Percentiles rank a stretch among this genome's conserved stretches.
Conservation (phyloP, 345 rosid genomes). For the Gossypium longicalyx region DNA sequence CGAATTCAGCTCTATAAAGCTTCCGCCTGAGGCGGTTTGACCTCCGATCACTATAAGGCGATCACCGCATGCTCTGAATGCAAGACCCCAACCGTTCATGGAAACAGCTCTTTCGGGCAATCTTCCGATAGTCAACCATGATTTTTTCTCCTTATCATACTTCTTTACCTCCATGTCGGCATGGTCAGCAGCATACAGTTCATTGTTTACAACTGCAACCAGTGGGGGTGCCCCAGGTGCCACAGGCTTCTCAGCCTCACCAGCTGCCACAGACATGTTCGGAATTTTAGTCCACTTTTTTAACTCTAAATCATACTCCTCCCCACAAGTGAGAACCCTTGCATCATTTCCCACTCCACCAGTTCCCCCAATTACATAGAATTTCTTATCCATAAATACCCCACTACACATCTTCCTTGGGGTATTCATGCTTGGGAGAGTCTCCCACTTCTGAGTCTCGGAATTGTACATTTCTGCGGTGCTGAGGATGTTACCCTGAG, state of each 20-base stretch:
- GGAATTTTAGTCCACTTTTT: slow-evolving; percentile 72
- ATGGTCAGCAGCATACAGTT: slow-evolving; percentile 81
- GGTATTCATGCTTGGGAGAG: slow-evolving; percentile 68
- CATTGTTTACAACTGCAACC: slow-evolving; percentile 77
- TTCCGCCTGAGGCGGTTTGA: slow-evolving; percentile 60
- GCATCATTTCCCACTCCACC: slow-evolving; percentile 40
- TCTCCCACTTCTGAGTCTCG: slow-evolving; percentile 56
- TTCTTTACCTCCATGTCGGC: slow-evolving; percentile 76
- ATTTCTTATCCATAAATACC: slow-evolving; percentile 85
- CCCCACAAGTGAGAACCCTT: slow-evolving; percentile 66
- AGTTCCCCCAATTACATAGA: slow-evolving; percentile 83
- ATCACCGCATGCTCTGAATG: slow-evolving; percentile 89
- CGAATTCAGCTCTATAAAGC: slow-evolving; percentile 75
- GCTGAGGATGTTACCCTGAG: slow-evolving; percentile 50
- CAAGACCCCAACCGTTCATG: slow-evolving; percentile 95
- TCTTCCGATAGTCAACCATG: slow-evolving; percentile 63
- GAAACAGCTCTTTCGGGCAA: slow-evolving; percentile 83
- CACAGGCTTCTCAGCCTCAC: slow-evolving; percentile 41
- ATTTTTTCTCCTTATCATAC: slow-evolving; percentile 55
- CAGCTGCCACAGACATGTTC: slow-evolving; percentile 52
- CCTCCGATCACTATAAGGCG: slow-evolving; percentile 82
- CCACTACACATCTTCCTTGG: slow-evolving; percentile 93
- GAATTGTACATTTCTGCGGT: slow-evolving; percentile 88
- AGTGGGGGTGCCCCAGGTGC: slow-evolving; percentile 88
- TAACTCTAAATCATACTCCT: slow-evolving; percentile 70